Evolutionary conservation across 805 yeast genomes (phyloP).

Genomic region (Sungouiozyma intestinalis): DNA sequence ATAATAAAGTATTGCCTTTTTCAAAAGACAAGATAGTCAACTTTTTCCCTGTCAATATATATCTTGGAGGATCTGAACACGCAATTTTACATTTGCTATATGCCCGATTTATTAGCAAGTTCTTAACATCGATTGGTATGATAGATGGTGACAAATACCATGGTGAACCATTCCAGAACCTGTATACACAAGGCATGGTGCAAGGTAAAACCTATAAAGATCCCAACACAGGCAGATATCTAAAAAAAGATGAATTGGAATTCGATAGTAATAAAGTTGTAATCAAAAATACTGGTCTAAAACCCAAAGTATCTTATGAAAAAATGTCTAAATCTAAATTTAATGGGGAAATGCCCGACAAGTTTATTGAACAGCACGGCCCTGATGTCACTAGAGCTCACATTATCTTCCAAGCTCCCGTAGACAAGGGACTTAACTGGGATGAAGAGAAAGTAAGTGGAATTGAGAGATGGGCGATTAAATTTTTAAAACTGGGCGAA

Average conservation of each 20-base stretch:
- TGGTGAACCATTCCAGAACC: conserved; percentile 63
- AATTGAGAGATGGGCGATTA: conserved; percentile 73
- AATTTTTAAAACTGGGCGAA: conserved; percentile 32
- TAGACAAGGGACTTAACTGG: conserved; percentile 76
- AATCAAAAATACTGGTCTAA: conserved; percentile 39
- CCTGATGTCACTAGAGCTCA: conserved; percentile 95
- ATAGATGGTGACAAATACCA: conserved; percentile 48
- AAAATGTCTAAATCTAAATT: conserved; percentile 96
- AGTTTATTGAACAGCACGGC: conserved; percentile 66
- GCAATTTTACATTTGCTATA: conserved; percentile 88
- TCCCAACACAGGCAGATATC: conserved; percentile 61
- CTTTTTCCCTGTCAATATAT: conserved; percentile 76
- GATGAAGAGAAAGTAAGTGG: conserved; percentile 83
- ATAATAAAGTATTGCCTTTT: conserved; percentile 50
- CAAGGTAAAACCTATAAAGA: conserved; percentile 78
- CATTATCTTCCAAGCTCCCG: conserved; percentile 84
- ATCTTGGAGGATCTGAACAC: conserved; percentile 94
- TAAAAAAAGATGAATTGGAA: conserved; percentile 67
- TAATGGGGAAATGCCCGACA: conserved; percentile 86
- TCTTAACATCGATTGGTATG: conserved; percentile 51
- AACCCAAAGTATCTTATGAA: conserved; percentile 56
- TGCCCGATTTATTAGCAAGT: conserved; percentile 76
- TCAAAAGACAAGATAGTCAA: conserved; percentile 36
- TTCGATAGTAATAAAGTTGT: conserved; percentile 31
- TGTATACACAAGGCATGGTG: conserved; percentile 97